These are phyloP conservation scores for Jasminum sambac DNA, from an alignment of 257 asterid genomes.

Conservation along the genomic window DNA sequence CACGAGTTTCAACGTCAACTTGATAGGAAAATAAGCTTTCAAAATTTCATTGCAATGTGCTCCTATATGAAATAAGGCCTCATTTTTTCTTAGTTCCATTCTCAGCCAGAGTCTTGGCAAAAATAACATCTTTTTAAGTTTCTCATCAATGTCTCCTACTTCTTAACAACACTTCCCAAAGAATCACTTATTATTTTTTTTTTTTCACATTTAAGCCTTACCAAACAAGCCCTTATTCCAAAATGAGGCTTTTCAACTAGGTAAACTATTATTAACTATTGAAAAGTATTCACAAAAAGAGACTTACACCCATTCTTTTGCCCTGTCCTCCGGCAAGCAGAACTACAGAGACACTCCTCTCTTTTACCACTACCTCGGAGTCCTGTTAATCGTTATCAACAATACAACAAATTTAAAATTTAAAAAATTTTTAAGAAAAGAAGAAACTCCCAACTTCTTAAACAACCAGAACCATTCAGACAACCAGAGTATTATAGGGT, in stretches of 20 bases:
- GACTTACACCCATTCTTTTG: constrained; percentile 92
- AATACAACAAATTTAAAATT: neutral
- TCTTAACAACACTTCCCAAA: neutral
- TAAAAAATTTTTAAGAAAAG: no score
- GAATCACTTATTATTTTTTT: neutral
- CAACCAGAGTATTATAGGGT: constrained; percentile 13
- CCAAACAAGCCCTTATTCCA: no score
- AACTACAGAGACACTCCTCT: constrained; percentile 84
- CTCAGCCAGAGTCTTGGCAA: no score
- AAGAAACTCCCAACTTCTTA: constrained; percentile 4
- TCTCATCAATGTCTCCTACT: no score
- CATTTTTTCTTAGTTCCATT: no score
- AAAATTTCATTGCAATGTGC: constrained; percentile 2
- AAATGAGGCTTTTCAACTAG: no score
- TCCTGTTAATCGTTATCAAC: constrained; percentile 34
- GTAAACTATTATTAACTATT: neutral
- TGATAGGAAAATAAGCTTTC: neutral
- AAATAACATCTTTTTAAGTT: no score
- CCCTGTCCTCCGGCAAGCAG: constrained; percentile 99
- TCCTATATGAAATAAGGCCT: neutral
- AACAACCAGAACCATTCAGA: constrained; percentile 1
- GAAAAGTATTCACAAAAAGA: neutral
- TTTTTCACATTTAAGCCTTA: neutral
- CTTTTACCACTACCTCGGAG: constrained; percentile 58
- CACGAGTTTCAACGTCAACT: neutral